These are phyloP conservation scores for Fusarium anguioides DNA, from an alignment of 2,329 filamentous ascomycete genomes.

Conservation along the genomic window DNA sequence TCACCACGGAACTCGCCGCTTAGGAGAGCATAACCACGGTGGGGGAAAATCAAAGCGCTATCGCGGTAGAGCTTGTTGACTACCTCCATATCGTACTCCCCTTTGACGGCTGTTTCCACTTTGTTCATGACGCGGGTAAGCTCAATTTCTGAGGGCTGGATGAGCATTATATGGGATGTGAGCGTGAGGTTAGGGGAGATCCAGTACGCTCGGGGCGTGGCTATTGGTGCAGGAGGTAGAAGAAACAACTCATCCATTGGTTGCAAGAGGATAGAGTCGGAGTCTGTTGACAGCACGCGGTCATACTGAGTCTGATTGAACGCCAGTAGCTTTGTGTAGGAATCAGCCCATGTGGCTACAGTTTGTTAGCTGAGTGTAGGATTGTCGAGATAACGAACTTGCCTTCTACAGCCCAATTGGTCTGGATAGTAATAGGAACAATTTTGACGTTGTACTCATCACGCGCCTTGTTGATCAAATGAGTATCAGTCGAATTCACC, in stretches of 20 bases:
- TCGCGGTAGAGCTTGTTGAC: slow-evolving; percentile 71
- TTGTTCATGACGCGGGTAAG: slow-evolving; percentile 52
- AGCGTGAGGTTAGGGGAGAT: slow-evolving; percentile 65
- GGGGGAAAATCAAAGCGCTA: slow-evolving; percentile 70
- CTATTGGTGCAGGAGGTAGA: slow-evolving; percentile 68
- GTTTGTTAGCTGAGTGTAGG: not conserved
- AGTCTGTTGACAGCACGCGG: slow-evolving; percentile 64
- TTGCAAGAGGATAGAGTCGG: slow-evolving; percentile 71
- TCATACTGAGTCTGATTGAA: slow-evolving; percentile 73
- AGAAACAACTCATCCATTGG: slow-evolving; percentile 78
- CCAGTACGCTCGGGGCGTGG: slow-evolving; percentile 81
- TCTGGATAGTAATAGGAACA: slow-evolving; percentile 54
- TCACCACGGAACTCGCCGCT: slow-evolving; percentile 70
- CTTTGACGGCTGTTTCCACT: slow-evolving; percentile 35
- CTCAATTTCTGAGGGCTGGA: slow-evolving; percentile 67
- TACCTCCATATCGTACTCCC: slow-evolving; percentile 74
- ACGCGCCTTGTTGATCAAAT: slow-evolving; percentile 54
- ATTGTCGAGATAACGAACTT: slow-evolving; percentile 8
- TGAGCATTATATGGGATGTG: slow-evolving; percentile 68
- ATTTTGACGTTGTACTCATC: slow-evolving; percentile 58
- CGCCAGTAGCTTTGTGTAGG: slow-evolving; percentile 74
- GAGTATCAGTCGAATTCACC: slow-evolving; percentile 44
- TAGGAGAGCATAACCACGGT: slow-evolving; percentile 70
- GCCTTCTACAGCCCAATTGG: slow-evolving; percentile 50
- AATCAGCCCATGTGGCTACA: slow-evolving; percentile 68